Conservation (phyloP, 129 eudicot genomes). For the Rutidosis leptorrhynchoides region DNA sequence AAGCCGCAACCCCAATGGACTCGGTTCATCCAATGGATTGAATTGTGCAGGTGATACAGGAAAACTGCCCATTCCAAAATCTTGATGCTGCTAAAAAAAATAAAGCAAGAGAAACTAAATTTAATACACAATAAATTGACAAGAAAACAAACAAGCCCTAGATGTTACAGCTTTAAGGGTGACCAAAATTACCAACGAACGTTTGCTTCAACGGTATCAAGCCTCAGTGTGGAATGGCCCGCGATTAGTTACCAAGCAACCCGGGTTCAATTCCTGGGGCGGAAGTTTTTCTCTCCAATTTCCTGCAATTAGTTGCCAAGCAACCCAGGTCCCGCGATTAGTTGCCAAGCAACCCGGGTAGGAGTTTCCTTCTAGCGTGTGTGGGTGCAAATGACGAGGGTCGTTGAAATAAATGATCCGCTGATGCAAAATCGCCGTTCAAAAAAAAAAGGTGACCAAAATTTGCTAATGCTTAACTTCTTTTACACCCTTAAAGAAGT, state of each 20-base stretch:
- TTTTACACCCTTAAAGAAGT: not conserved
- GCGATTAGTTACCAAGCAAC: too few species aligned
- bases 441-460: not conserved
- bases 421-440: too few species aligned
- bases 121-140: not conserved
- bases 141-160: not conserved
- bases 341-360: too few species aligned
- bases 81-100: constrained; percentile 29
- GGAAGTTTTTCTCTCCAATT: too few species aligned
- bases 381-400: too few species aligned
- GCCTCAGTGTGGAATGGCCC: too few species aligned
- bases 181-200: not conserved
- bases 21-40: constrained; percentile 81
- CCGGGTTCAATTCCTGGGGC: too few species aligned
- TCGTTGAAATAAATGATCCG: too few species aligned
- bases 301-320: too few species aligned
- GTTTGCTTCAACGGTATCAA: too few species aligned
- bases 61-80: constrained; percentile 35
- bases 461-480: not conserved
- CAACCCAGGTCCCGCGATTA: too few species aligned
- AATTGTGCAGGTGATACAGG: constrained; percentile 48
- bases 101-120: not conserved
- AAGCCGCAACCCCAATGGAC: constrained; percentile 83
- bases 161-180: not conserved
- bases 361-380: too few species aligned